Conservation (phyloP, 768 basidiomycete species). For the Pulveroboletus ravenelii region DNA sequence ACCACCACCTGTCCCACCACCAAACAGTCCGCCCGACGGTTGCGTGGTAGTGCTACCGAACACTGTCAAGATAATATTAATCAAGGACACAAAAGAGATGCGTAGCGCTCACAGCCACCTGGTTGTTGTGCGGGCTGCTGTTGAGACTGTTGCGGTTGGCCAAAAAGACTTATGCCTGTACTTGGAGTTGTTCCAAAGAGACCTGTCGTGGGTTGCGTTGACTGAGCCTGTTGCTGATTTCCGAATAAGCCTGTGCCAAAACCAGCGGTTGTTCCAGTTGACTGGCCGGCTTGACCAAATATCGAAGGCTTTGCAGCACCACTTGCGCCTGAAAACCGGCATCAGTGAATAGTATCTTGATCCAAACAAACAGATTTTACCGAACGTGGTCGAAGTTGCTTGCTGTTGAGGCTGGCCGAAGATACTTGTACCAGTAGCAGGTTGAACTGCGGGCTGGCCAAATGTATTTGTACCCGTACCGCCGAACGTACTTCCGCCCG, state of each 20-base stretch:
- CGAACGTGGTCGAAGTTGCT: constrained; percentile 35
- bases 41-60: constrained; percentile 33
- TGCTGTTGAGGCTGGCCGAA: constrained; percentile 39
- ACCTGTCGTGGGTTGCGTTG: constrained; percentile 21
- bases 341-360: not conserved
- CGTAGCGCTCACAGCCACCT: constrained; percentile 31
- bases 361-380: constrained; percentile 33
- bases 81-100: not conserved
- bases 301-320: constrained; percentile 41
- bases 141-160: constrained; percentile 27
- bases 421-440: constrained; percentile 20
- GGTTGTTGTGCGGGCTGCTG: constrained; percentile 39
- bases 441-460: constrained; percentile 26
- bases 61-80: constrained; percentile 25
- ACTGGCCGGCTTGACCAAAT: constrained; percentile 47
- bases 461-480: constrained; percentile 22
- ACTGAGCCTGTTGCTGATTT: constrained; percentile 25
- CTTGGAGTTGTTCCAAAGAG: constrained; percentile 29
- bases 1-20: constrained; percentile 30
- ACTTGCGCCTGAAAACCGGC: constrained; percentile 23
- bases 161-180: constrained; percentile 30
- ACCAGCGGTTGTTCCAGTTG: constrained; percentile 31
- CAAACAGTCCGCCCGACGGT: constrained; percentile 34
- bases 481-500: constrained; percentile 22
- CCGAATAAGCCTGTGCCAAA: constrained; percentile 33